These are phyloP conservation scores for Choricystis sp. DNA, from an alignment of 139 green algal species.

Conservation along the genomic window DNA sequence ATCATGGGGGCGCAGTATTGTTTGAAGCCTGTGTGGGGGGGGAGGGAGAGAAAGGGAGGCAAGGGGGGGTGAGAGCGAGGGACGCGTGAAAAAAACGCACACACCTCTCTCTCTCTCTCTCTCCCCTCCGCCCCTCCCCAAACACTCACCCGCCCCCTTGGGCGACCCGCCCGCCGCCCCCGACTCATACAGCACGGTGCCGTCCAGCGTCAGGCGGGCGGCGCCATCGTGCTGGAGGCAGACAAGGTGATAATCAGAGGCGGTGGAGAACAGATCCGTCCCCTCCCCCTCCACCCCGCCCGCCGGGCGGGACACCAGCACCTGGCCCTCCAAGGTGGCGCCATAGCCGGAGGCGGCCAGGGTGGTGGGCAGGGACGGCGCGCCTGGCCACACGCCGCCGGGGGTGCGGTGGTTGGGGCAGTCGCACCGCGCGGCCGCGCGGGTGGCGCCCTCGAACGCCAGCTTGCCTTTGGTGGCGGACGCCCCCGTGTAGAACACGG, in stretches of 20 bases:
- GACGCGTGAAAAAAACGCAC: neutral
- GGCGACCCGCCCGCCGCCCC: no score
- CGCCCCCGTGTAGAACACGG: neutral
- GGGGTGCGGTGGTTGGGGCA: constrained; percentile 10
- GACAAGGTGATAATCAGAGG: constrained; percentile 17
- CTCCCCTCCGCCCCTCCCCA: neutral
- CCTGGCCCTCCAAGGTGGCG: constrained; percentile 7
- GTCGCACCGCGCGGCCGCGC: constrained; percentile 4
- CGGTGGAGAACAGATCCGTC: constrained; percentile 6
- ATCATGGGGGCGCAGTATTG: constrained; percentile 14
- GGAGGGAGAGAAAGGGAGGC: no score
- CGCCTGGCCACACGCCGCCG: constrained; percentile 7
- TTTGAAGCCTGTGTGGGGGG: constrained; percentile 10
- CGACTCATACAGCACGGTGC: neutral
- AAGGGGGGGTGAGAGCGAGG: no score
- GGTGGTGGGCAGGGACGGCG: constrained; percentile 4
- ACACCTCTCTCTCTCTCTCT: neutral
- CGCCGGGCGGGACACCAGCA: constrained; percentile 7
- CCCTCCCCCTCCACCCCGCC: constrained; percentile 10
- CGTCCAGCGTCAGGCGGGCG: neutral
- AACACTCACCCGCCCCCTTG: neutral
- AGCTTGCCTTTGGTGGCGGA: neutral
- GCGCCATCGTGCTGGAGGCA: constrained; percentile 15
- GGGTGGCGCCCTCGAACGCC: no score
- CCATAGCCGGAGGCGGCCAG: constrained; percentile 7